phyloP scores from a whole-genome alignment of 225 moss, liverwort and hornwort genomes.

The Lunularia cruciata region DNA sequence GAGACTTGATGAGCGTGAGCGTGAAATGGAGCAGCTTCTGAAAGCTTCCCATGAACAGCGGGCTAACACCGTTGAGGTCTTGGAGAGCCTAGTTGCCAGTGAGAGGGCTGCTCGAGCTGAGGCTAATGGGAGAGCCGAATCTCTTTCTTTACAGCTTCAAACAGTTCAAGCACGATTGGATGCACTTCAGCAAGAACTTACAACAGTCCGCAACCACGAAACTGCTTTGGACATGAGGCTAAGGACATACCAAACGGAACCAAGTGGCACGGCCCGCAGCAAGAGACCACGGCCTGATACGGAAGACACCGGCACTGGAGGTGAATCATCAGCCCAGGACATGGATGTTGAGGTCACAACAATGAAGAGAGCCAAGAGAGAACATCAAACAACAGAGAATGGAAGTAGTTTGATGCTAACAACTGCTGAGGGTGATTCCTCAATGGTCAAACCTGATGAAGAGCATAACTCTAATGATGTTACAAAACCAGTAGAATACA shows the following conservation, averaged over 20 bases:
- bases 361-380: constrained; percentile 53
- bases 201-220: constrained; percentile 68
- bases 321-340: constrained; percentile 60
- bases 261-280: constrained; percentile 51
- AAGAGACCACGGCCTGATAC: constrained; percentile 63
- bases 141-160: constrained; percentile 74
- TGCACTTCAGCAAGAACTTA: constrained; percentile 62
- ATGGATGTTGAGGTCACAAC: constrained; percentile 61
- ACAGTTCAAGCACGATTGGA: constrained; percentile 65
- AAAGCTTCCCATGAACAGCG: constrained; percentile 68
- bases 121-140: constrained; percentile 66
- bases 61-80: constrained; percentile 68
- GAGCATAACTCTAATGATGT: constrained; percentile 43
- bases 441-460: constrained; percentile 41
- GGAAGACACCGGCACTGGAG: constrained; percentile 57
- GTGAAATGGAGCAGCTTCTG: constrained; percentile 74
- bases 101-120: constrained; percentile 73
- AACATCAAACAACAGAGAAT: constrained; percentile 49
- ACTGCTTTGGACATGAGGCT: constrained; percentile 69
- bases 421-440: constrained; percentile 44
- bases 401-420: constrained; percentile 61
- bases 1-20: constrained; percentile 69
- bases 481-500: constrained; percentile 50
- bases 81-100: constrained; percentile 70
- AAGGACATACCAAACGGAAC: constrained; percentile 52